phyloP scores from a whole-genome alignment of 305 asterid species.

The Petunia hybrid region DNA sequence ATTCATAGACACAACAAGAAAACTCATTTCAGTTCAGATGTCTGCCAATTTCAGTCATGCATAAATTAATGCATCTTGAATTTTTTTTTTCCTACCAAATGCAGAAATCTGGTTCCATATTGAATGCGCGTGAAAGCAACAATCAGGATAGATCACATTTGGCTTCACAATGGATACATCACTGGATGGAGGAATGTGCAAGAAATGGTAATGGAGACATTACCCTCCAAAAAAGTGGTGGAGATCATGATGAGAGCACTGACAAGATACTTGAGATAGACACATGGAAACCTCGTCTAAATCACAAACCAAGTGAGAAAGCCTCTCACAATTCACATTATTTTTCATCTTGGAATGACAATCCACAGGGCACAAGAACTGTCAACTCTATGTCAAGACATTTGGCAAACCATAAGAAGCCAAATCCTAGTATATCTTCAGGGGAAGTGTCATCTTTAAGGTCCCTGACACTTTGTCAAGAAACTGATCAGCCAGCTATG shows the following conservation, averaged over 20 bases:
- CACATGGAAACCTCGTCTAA: slow-evolving; percentile 73
- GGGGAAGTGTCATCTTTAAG: slow-evolving; percentile 63
- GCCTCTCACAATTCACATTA: slow-evolving; percentile 48
- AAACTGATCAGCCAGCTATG: slow-evolving; percentile 44
- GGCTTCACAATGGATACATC: slow-evolving; percentile 69
- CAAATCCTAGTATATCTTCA: slow-evolving; percentile 64
- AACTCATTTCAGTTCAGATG: slow-evolving; percentile 13
- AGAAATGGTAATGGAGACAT: slow-evolving; percentile 46
- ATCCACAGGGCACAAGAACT: slow-evolving; percentile 46
- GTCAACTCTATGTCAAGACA: slow-evolving; percentile 45
- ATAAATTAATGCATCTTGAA: background rate
- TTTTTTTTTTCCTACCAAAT: slow-evolving; percentile 33
- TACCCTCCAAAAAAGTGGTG: slow-evolving; percentile 31
- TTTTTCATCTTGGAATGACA: slow-evolving; percentile 57
- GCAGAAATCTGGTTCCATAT: slow-evolving; percentile 66
- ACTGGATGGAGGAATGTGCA: slow-evolving; percentile 81
- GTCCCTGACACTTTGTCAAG: slow-evolving; percentile 47
- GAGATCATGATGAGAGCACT: slow-evolving; percentile 61
- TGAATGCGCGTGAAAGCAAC: slow-evolving; percentile 43
- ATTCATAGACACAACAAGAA: background rate
- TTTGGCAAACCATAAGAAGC: slow-evolving; percentile 51
- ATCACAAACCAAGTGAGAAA: slow-evolving; percentile 45
- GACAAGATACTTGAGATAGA: slow-evolving; percentile 90
- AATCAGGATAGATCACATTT: slow-evolving; percentile 48
- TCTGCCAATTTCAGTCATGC: slow-evolving; percentile 8